These are phyloP conservation scores for Melaleuca quinquenervia DNA, from an alignment of 345 rosid genomes.

Conservation along the genomic window DNA sequence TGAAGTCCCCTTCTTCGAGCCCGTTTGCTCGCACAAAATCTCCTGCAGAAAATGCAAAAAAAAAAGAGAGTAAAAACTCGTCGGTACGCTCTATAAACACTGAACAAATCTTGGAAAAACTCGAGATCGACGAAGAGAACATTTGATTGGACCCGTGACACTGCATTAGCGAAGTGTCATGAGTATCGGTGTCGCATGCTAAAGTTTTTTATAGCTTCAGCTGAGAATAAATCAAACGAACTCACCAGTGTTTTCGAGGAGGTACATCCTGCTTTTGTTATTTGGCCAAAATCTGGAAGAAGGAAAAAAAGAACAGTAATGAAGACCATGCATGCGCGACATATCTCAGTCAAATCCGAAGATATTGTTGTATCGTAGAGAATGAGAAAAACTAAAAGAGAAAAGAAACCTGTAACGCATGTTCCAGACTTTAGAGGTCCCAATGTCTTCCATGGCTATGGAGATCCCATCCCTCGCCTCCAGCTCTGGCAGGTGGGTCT, in stretches of 20 bases:
- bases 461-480: constrained; percentile 97
- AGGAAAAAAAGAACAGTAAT: background rate
- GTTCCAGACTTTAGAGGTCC: constrained; percentile 95
- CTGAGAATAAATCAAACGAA: background rate
- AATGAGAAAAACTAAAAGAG: background rate
- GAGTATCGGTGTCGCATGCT: background rate
- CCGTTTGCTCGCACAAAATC: constrained; percentile 92
- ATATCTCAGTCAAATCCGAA: background rate
- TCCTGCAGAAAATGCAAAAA: constrained; percentile 19
- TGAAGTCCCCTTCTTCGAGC: constrained; percentile 98
- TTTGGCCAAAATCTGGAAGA: constrained; percentile 97
- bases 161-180: background rate
- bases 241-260: constrained; percentile 91
- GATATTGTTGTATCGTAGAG: background rate
- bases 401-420: constrained; percentile 76
- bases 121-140: background rate
- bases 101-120: background rate
- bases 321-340: background rate
- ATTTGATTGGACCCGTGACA: background rate
- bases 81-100: background rate
- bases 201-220: too few relatives aligned
- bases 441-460: constrained; percentile 96
- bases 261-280: constrained; percentile 99
- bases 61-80: background rate
- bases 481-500: constrained; percentile 88